Evolutionary conservation across 345 rosid genomes (phyloP).

Genomic region (Ceriops decandra): DNA sequence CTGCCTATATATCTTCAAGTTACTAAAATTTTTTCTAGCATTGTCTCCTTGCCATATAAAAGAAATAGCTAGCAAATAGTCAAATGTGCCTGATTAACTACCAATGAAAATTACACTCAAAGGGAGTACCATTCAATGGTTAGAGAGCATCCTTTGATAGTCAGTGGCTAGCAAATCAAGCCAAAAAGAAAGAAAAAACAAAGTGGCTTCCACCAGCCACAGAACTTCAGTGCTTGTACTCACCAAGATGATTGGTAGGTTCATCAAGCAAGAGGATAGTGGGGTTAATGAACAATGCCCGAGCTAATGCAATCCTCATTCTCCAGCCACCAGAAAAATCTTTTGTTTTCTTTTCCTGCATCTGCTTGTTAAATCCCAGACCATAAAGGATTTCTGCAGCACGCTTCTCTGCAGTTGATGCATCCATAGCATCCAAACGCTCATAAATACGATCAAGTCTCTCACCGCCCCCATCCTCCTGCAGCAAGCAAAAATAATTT

Average conservation of each 20-base stretch:
- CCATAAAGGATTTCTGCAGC: slow-evolving; percentile 97
- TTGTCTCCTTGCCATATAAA: too few relatives aligned
- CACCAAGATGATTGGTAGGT: slow-evolving; percentile 97
- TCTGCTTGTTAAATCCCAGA: slow-evolving; percentile 85
- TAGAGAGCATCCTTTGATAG: too few relatives aligned
- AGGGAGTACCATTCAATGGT: too few relatives aligned
- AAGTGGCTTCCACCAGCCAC: not conserved
- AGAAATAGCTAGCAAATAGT: too few relatives aligned
- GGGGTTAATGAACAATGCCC: slow-evolving; percentile 93
- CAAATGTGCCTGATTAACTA: too few relatives aligned
- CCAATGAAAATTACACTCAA: too few relatives aligned
- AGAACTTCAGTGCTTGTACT: not conserved
- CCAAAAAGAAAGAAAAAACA: too few relatives aligned
- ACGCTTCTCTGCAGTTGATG: slow-evolving; percentile 94
- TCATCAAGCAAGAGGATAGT: slow-evolving; percentile 94
- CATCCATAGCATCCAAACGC: slow-evolving; percentile 90
- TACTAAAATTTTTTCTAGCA: too few relatives aligned
- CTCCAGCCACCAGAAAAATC: slow-evolving; percentile 99
- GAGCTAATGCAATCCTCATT: slow-evolving; percentile 97
- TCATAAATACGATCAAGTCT: slow-evolving; percentile 84
- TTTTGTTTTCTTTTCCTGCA: slow-evolving; percentile 87
- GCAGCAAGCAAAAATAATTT: not conserved
- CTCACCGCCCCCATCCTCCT: slow-evolving; percentile 99
- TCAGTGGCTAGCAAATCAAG: too few relatives aligned
- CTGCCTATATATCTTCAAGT: not conserved